phyloP scores from a whole-genome alignment of 495 filamentous ascomycete genomes.

The Trichocladium uniseriatum region DNA sequence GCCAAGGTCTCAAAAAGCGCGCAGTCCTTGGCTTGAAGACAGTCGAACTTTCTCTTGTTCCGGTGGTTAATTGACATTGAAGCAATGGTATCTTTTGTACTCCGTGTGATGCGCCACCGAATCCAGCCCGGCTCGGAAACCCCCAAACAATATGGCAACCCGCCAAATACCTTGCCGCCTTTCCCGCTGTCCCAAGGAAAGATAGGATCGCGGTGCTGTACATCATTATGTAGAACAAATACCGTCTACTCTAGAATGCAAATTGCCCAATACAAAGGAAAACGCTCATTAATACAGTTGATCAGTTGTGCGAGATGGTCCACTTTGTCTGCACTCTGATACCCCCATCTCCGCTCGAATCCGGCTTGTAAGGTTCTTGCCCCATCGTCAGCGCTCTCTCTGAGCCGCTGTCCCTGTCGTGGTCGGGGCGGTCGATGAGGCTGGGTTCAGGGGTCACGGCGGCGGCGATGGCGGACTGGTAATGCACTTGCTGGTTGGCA shows the following conservation, averaged over 20 bases:
- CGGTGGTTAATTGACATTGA: no score
- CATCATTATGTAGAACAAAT: neutral
- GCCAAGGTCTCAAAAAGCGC: no score
- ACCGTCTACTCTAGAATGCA: neutral
- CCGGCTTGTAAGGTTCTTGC: neutral
- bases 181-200: no score
- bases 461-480: slow-evolving; percentile 6
- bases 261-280: neutral
- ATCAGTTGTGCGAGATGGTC: slow-evolving; percentile 11
- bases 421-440: neutral
- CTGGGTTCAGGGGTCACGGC: neutral
- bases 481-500: slow-evolving; percentile 7
- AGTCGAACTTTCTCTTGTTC: no score
- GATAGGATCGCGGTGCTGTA: neutral
- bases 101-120: no score
- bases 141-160: no score
- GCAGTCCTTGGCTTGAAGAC: no score
- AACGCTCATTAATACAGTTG: neutral
- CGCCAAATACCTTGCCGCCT: no score
- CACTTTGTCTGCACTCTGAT: slow-evolving; percentile 20
- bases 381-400: slow-evolving; percentile 10
- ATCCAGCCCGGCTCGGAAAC: no score
- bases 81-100: no score
- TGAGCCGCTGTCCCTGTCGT: slow-evolving; percentile 11
- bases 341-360: neutral